Conservation (phyloP, 2,329 filamentous ascomycete genomes). For the Aspergillus ruber region DNA sequence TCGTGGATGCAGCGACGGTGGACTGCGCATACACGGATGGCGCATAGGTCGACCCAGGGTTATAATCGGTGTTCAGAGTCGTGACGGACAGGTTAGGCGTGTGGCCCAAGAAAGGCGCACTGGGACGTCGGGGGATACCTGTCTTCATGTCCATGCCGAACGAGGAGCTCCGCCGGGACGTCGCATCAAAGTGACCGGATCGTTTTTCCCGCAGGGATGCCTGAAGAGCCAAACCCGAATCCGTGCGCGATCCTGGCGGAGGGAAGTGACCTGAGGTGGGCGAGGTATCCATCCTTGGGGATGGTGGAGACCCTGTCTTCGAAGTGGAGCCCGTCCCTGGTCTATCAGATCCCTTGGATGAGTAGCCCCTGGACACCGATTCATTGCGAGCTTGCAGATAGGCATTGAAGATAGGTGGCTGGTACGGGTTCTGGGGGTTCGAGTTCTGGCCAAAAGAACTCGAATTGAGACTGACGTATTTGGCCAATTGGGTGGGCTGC, state of each 20-base stretch:
- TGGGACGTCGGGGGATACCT: slow-evolving; percentile 50
- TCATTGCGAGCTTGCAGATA: slow-evolving; percentile 73
- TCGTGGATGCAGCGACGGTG: slow-evolving; percentile 45
- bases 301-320: slow-evolving; percentile 49
- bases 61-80: slow-evolving; percentile 36
- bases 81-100: slow-evolving; percentile 43
- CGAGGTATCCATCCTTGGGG: slow-evolving; percentile 53
- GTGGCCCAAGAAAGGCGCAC: slow-evolving; percentile 65
- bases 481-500: slow-evolving; percentile 65
- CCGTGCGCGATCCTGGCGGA: slow-evolving; percentile 74
- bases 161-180: slow-evolving; percentile 83
- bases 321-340: slow-evolving; percentile 64
- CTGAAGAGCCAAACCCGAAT: slow-evolving; percentile 83
- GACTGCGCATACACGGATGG: slow-evolving; percentile 47
- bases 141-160: slow-evolving; percentile 71
- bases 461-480: slow-evolving; percentile 84
- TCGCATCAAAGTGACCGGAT: slow-evolving; percentile 81
- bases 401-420: slow-evolving; percentile 77
- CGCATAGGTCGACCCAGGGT: slow-evolving; percentile 39
- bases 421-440: slow-evolving; percentile 45
- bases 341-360: slow-evolving; percentile 51
- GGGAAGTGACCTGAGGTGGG: slow-evolving; percentile 75
- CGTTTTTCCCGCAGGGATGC: slow-evolving; percentile 87
- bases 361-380: slow-evolving; percentile 39
- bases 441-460: slow-evolving; percentile 69